Conservation (phyloP, 1,284 basidiomycete genomes). For the Austroboletus niveus region DNA sequence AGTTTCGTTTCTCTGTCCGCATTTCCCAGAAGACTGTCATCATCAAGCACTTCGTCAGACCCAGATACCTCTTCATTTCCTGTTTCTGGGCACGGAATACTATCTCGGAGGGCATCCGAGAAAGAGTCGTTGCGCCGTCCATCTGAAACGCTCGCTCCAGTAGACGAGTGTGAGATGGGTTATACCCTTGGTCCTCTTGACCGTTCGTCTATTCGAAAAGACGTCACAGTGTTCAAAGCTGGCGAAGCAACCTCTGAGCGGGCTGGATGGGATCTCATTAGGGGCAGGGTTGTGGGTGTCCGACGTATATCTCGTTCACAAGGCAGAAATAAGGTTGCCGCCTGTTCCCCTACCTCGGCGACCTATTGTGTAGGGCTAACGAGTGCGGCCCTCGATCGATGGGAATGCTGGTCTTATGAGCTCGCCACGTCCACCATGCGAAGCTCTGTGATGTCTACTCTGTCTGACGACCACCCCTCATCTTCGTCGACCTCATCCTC, state of each 20-base stretch:
- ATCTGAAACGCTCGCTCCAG: slow-evolving; percentile 50
- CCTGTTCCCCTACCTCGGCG: slow-evolving; percentile 14
- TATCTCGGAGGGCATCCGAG: slow-evolving; percentile 67
- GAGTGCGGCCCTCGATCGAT: slow-evolving; percentile 63
- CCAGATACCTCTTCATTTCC: slow-evolving; percentile 60
- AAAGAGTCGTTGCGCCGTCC: slow-evolving; percentile 54
- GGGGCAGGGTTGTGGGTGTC: slow-evolving; percentile 58
- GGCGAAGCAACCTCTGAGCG: slow-evolving; percentile 64
- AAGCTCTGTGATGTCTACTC: slow-evolving; percentile 48
- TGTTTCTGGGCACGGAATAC: slow-evolving; percentile 73
- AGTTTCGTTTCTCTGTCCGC: slow-evolving; percentile 54
- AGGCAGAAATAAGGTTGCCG: slow-evolving; percentile 28
- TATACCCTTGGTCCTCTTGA: slow-evolving; percentile 38
- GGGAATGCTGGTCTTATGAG: slow-evolving; percentile 80
- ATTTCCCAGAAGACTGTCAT: slow-evolving; percentile 42
- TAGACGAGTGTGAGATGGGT: slow-evolving; percentile 45
- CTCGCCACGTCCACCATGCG: slow-evolving; percentile 46
- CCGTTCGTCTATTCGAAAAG: slow-evolving; percentile 49
- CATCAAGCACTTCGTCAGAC: slow-evolving; percentile 38
- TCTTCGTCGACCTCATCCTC: slow-evolving; percentile 10
- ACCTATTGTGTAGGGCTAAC: slow-evolving; percentile 49
- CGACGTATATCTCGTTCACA: slow-evolving; percentile 57
- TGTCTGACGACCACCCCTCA: slow-evolving; percentile 33
- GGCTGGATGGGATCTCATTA: slow-evolving; percentile 68
- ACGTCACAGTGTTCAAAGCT: slow-evolving; percentile 52